A percentile compares a stretch with the other conserved stretches of the same genome.
These are phyloP conservation scores for Creolimax fragrantissima DNA, from an alignment of 78 protist species.

Conservation along the genomic window DNA sequence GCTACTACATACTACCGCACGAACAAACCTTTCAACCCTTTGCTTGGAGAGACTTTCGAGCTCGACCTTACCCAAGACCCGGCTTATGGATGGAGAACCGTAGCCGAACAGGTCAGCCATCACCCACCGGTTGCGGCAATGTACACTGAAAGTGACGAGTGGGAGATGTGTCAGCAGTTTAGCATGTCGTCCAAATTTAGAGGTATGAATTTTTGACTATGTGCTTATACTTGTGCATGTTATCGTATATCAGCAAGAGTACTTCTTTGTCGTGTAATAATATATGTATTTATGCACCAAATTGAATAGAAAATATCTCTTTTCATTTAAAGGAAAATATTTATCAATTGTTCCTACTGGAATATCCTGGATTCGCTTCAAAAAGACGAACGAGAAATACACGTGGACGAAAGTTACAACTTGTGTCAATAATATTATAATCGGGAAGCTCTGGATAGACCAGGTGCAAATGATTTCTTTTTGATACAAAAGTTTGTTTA, in stretches of 20 bases:
- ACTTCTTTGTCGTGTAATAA: neutral
- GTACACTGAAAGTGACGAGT: constrained; percentile 5
- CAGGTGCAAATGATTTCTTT: no score
- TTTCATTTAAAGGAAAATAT: constrained; percentile 17
- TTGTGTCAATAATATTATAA: constrained; percentile 23
- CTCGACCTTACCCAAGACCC: neutral
- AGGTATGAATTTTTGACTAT: neutral
- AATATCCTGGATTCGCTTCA: neutral
- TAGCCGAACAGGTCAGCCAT: constrained; percentile 32
- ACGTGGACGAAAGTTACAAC: constrained; percentile 33
- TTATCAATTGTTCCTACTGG: constrained; percentile 4
- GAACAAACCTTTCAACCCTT: constrained; percentile 39
- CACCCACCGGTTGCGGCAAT: constrained; percentile 41
- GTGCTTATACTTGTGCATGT: neutral
- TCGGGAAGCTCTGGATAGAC: constrained; percentile 36
- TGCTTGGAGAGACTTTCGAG: constrained; percentile 42
- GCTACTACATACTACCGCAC: constrained; percentile 9
- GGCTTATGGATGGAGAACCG: neutral
- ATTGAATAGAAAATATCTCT: neutral
- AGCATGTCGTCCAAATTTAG: constrained; percentile 26
- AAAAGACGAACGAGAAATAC: constrained; percentile 11
- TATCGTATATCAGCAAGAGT: neutral
- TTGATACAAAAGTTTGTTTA: no score
- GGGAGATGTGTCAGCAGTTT: constrained; percentile 22
- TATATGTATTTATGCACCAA: no score